Evolutionary conservation across 371 early-diverging fungal species (phyloP).

Genomic region (Apophysomyces variabilis): DNA sequence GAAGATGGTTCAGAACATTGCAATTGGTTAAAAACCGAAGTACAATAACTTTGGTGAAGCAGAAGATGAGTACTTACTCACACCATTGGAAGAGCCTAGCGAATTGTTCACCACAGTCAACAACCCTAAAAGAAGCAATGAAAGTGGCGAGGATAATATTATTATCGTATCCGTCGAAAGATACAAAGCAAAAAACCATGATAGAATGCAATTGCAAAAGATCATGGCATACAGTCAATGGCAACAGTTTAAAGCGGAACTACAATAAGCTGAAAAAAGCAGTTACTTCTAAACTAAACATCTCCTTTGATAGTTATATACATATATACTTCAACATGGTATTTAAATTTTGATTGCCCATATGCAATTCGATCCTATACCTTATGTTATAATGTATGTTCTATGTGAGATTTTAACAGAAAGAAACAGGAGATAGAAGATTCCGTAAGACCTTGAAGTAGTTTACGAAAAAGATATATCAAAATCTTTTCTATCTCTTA

Average conservation of each 20-base stretch:
- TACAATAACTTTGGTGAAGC: neutral
- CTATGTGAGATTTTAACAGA: too few relatives aligned
- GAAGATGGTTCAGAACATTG: neutral
- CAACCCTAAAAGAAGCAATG: neutral
- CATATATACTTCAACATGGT: neutral
- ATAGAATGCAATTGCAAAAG: neutral
- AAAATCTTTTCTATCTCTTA: too few relatives aligned
- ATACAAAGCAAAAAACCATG: neutral
- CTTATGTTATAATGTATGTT: neutral
- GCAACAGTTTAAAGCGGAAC: slow-evolving; percentile 3
- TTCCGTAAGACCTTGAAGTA: too few relatives aligned
- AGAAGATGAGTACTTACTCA: neutral
- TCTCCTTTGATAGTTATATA: neutral
- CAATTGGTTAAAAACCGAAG: neutral
- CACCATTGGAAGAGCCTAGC: neutral
- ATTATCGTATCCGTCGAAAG: neutral
- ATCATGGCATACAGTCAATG: neutral
- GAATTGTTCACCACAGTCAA: neutral
- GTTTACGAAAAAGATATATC: too few relatives aligned
- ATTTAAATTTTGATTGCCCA: neutral
- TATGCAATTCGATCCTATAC: neutral
- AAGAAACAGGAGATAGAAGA: too few relatives aligned
- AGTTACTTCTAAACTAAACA: neutral
- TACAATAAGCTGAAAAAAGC: slow-evolving; percentile 2
- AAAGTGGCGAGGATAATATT: neutral